Evolutionary conservation across 345 rosid genomes (phyloP).

Genomic region (Durio zibethinus): DNA sequence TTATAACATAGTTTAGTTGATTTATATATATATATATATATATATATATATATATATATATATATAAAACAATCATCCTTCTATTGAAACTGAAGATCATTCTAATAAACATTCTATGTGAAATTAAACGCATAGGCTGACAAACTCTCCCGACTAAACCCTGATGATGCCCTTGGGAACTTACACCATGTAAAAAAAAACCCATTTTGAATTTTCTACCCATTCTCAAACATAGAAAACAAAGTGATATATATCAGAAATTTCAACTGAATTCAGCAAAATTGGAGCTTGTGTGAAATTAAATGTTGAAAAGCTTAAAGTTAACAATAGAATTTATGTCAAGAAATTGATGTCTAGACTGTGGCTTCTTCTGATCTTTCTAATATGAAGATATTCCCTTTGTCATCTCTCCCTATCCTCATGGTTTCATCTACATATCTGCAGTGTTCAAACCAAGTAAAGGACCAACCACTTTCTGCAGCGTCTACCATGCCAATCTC

Average conservation of each 20-base stretch:
- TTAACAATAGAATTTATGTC: background rate
- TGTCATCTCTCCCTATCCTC: slow-evolving; percentile 84
- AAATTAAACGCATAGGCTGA: too few relatives aligned
- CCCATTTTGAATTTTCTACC: too few relatives aligned
- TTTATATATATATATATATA: too few relatives aligned
- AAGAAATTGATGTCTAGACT: background rate
- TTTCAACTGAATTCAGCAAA: background rate
- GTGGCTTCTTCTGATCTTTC: slow-evolving; percentile 48
- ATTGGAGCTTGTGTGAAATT: background rate
- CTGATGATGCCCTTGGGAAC: too few relatives aligned
- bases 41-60: too few relatives aligned
- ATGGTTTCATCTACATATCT: slow-evolving; percentile 73
- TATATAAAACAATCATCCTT: background rate
- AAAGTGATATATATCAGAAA: background rate
- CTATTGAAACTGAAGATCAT: too few relatives aligned
- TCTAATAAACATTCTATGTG: too few relatives aligned
- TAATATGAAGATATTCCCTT: slow-evolving; percentile 66
- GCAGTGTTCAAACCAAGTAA: slow-evolving; percentile 35
- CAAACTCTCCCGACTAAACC: too few relatives aligned
- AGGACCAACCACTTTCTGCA: background rate
- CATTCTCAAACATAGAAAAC: too few relatives aligned
- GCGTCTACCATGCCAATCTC: background rate
- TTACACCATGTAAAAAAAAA: too few relatives aligned
- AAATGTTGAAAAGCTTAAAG: background rate
- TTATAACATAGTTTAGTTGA: too few relatives aligned